phyloP scores from a whole-genome alignment of 2,329 filamentous ascomycete genomes.

The Fusarium marasasianum region DNA sequence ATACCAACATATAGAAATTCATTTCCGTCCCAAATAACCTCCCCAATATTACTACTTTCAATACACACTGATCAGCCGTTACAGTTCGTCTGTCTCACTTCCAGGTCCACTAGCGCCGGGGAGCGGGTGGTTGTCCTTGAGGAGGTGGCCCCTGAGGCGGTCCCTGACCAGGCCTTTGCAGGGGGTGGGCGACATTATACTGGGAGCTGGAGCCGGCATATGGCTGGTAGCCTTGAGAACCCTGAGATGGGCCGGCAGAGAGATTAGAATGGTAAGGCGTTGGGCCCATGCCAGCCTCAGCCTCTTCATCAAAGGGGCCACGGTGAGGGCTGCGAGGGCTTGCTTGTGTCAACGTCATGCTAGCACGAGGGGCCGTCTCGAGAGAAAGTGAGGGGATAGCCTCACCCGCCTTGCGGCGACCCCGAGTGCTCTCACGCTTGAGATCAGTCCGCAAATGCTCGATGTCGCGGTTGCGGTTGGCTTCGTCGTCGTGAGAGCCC shows the following conservation, averaged over 20 bases:
- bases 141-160: constrained; percentile 31
- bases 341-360: constrained; percentile 41
- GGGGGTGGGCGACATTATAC: constrained; percentile 34
- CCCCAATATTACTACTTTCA: constrained; percentile 12
- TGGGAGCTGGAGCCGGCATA: constrained; percentile 31
- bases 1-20: constrained; percentile 26
- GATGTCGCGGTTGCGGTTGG: constrained; percentile 50
- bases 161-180: constrained; percentile 33
- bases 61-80: constrained; percentile 24
- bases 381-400: constrained; percentile 50
- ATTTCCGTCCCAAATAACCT: constrained; percentile 4
- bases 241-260: constrained; percentile 27
- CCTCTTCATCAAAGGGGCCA: constrained; percentile 56
- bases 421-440: constrained; percentile 58
- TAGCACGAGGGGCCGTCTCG: constrained; percentile 37
- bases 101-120: constrained; percentile 39
- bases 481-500: constrained; percentile 45
- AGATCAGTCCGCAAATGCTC: constrained; percentile 50
- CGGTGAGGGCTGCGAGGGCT: constrained; percentile 47
- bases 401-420: constrained; percentile 61
- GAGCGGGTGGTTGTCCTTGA: constrained; percentile 42
- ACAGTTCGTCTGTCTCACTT: constrained; percentile 26
- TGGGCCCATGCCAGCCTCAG: constrained; percentile 48
- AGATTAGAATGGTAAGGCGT: constrained; percentile 47
- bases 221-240: constrained; percentile 38